Base-by-base conservation (phyloP, 177 flowering plant genomes). In the Vitis hybrid region DNA sequence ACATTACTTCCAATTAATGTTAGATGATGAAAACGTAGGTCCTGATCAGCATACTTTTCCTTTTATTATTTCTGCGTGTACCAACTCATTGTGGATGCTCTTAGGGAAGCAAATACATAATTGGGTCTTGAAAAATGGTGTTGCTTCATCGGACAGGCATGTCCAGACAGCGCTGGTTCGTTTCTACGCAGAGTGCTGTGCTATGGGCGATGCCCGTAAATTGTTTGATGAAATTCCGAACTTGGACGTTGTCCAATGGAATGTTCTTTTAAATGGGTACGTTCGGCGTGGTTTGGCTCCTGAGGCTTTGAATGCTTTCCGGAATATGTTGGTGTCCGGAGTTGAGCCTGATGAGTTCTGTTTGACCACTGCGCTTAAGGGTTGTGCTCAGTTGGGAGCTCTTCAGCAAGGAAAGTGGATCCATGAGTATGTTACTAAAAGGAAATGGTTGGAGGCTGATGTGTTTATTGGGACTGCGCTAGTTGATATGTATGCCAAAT, bases 401-500 rank as follows among this genome's bases (percentile, higher is more conserved):
- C 79, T 85, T 51, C 59, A 56, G 53, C 80, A 81, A 39, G 89
- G 89, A 11, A 77, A 68, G 55, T 85, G 90, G 87, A 69, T 87
- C n/a, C 92, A 87, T 62, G 85, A 79, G 31, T 84, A 77, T 14
- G 62, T 83, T 11, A 79, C 70, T 26, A 77, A 71, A 64, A 72
- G 64, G 39, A 60, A 62, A 13, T 71, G 75, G 10, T 71, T 76
- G n/a, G 62, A 65, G 13, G 50, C 14, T 7, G 87, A 83, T 71
- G 76, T 74, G 15, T 74, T 80, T 59, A 50, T 87, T 49, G 83
- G 81, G 15, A 86, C 87, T 9, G 82, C 89, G 0, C 82, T 89
- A 13, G 88, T 88, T 56, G 88, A 88, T 64, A 86, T 86, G 87
- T 89, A 86, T 70, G 84, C 87, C 5, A 87, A 85, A 69, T 83